Evolutionary conservation across 805 yeast genomes (phyloP).

Genomic region (Suhomyces sp.): DNA sequence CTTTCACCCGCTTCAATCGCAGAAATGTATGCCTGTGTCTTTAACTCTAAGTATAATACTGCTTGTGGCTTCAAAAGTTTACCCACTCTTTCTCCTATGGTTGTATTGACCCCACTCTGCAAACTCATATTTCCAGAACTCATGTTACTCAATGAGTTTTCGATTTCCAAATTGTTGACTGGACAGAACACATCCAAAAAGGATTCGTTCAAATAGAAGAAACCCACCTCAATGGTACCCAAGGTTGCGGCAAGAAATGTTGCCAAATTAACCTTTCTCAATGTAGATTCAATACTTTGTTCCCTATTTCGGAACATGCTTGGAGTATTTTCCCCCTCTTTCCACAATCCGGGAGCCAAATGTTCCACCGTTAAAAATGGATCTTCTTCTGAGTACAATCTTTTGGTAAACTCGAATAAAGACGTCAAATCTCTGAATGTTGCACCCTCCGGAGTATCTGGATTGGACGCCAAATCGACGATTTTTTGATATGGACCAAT

Average conservation of each 20-base stretch:
- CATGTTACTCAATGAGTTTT: slow-evolving; percentile 40
- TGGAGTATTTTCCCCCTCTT: slow-evolving; percentile 59
- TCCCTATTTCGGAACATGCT: slow-evolving; percentile 58
- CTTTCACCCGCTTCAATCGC: slow-evolving; percentile 69
- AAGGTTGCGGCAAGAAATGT: slow-evolving; percentile 85
- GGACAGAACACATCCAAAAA: slow-evolving; percentile 90
- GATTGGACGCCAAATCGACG: slow-evolving; percentile 63
- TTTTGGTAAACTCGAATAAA: slow-evolving; percentile 73
- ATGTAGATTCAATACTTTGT: slow-evolving; percentile 58
- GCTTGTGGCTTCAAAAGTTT: slow-evolving; percentile 80
- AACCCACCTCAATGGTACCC: slow-evolving; percentile 83
- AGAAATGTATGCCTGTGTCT: slow-evolving; percentile 93
- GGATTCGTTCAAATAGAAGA: slow-evolving; percentile 78
- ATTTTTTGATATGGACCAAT: slow-evolving; percentile 75
- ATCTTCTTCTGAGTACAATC: slow-evolving; percentile 65
- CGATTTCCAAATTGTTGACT: slow-evolving; percentile 53
- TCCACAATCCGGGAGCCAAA: slow-evolving; percentile 71
- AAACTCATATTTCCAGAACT: slow-evolving; percentile 28
- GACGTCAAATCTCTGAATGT: slow-evolving; percentile 69
- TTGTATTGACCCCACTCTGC: slow-evolving; percentile 33
- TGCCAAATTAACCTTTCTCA: slow-evolving; percentile 83
- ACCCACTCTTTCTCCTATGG: slow-evolving; percentile 46
- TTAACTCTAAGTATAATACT: slow-evolving; percentile 75
- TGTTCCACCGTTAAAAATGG: slow-evolving; percentile 71
- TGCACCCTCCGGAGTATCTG: slow-evolving; percentile 63